These are phyloP conservation scores for Panicum hallii DNA, from an alignment of 202 grass and related monocot species.

Conservation along the genomic window DNA sequence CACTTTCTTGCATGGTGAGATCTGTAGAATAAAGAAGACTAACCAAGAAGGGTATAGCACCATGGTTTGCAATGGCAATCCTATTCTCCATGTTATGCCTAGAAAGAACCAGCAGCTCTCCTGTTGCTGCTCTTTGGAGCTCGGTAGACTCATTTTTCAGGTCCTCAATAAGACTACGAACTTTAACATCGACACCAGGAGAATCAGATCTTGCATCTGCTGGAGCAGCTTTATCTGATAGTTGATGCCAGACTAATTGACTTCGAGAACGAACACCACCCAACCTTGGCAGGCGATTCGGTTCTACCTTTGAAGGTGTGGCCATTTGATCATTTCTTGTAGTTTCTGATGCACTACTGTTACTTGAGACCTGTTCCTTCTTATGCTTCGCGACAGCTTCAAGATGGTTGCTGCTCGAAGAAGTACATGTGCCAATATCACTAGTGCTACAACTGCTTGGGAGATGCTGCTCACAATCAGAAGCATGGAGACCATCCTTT, in stretches of 20 bases:
- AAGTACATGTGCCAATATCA: constrained; percentile 12
- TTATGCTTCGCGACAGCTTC: neutral
- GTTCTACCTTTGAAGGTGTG: constrained; percentile 51
- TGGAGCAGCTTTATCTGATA: constrained; percentile 49
- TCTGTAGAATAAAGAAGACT: constrained; percentile 72
- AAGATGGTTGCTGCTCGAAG: constrained; percentile 42
- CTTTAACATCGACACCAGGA: constrained; percentile 55
- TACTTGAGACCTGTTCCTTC: constrained; percentile 42
- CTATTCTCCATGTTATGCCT: constrained; percentile 79
- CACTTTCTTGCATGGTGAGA: constrained; percentile 63
- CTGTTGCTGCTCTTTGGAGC: constrained; percentile 53
- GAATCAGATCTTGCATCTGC: constrained; percentile 55
- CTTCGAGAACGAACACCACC: constrained; percentile 50
- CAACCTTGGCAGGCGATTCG: constrained; percentile 37
- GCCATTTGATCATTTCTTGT: constrained; percentile 32
- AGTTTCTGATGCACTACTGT: constrained; percentile 60
- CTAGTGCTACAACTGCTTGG: constrained; percentile 23
- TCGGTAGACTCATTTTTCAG: constrained; percentile 68
- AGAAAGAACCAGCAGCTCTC: constrained; percentile 68
- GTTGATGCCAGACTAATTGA: constrained; percentile 46
- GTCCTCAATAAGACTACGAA: constrained; percentile 58
- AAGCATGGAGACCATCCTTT: constrained; percentile 33
- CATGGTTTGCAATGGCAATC: constrained; percentile 65
- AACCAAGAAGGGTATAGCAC: constrained; percentile 74
- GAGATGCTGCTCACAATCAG: constrained; percentile 21